These are phyloP conservation scores for Hibiscus mutabilis DNA, from an alignment of 345 rosid species.

Conservation along the genomic window DNA sequence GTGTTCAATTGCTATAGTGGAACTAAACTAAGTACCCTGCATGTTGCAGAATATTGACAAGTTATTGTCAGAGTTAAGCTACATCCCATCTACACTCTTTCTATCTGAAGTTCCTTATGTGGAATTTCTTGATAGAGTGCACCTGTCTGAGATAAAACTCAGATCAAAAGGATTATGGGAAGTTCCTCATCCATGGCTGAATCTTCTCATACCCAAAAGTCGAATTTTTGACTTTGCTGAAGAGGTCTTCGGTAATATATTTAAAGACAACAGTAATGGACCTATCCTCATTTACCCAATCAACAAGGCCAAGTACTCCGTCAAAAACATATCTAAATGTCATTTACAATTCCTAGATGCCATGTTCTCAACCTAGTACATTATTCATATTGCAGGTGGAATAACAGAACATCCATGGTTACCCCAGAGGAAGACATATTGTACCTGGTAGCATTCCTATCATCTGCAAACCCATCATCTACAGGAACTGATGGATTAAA, in stretches of 20 bases:
- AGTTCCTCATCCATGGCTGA: constrained; percentile 95
- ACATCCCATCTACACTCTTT: constrained; percentile 66
- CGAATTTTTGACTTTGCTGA: constrained; percentile 44
- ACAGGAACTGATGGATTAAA: constrained; percentile 49
- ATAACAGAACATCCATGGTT: constrained; percentile 57
- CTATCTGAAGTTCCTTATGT: constrained; percentile 59
- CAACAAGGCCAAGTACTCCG: constrained; percentile 66
- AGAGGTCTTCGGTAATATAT: constrained; percentile 60
- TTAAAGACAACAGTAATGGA: constrained; percentile 54
- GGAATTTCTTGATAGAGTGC: constrained; percentile 87
- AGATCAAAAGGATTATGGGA: constrained; percentile 82
- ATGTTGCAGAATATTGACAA: constrained; percentile 45
- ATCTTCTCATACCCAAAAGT: constrained; percentile 73
- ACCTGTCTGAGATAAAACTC: constrained; percentile 57
- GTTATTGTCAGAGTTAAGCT: constrained; percentile 56
- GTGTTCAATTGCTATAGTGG: not conserved
- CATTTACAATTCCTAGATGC: not conserved
- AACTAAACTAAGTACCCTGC: not conserved
- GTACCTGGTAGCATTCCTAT: constrained; percentile 70
- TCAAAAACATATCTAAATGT: not conserved
- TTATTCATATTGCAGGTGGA: constrained; percentile 65
- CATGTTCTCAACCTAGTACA: not conserved
- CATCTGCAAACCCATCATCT: constrained; percentile 66
- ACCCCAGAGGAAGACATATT: constrained; percentile 75
- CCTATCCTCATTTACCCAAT: constrained; percentile 87